phyloP scores from a whole-genome alignment of 805 yeast species.

The Helenozyma rhizophorensis region DNA sequence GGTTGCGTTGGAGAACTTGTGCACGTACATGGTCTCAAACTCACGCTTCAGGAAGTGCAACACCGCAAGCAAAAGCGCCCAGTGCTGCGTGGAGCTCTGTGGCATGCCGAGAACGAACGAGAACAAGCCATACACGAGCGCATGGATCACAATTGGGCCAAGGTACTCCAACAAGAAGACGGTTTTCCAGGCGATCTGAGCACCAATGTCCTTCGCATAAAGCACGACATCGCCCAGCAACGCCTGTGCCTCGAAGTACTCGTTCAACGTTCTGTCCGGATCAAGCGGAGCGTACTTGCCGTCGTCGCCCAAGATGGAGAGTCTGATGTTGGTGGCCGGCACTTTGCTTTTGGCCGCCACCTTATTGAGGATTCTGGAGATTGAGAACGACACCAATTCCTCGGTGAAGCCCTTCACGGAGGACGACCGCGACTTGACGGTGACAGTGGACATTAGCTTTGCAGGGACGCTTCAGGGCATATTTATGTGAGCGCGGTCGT shows the following conservation, averaged over 20 bases:
- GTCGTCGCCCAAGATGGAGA: constrained; percentile 18
- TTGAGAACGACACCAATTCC: constrained; percentile 28
- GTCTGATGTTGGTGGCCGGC: constrained; percentile 25
- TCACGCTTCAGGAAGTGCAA: constrained; percentile 87
- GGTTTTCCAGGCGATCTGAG: constrained; percentile 87
- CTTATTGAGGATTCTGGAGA: constrained; percentile 39
- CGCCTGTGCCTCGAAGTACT: constrained; percentile 41
- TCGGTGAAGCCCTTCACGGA: constrained; percentile 46
- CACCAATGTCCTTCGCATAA: constrained; percentile 84
- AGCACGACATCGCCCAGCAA: constrained; percentile 40
- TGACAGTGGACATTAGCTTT: constrained; percentile 40
- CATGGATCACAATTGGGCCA: constrained; percentile 84
- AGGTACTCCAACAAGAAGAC: constrained; percentile 86
- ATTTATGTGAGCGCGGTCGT: no score
- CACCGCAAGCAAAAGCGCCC: constrained; percentile 53
- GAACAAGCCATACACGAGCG: constrained; percentile 50
- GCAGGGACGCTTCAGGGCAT: no score
- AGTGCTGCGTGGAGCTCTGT: constrained; percentile 46
- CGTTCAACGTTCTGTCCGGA: constrained; percentile 29
- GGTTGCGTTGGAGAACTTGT: constrained; percentile 80
- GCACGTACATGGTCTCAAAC: constrained; percentile 79
- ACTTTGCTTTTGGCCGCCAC: constrained; percentile 45
- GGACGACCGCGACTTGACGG: constrained; percentile 59
- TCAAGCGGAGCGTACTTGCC: constrained; percentile 43
- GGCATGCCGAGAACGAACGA: constrained; percentile 12